Conservation (phyloP, 2,329 filamentous ascomycete genomes). For the Furcasterigmium sp. region DNA sequence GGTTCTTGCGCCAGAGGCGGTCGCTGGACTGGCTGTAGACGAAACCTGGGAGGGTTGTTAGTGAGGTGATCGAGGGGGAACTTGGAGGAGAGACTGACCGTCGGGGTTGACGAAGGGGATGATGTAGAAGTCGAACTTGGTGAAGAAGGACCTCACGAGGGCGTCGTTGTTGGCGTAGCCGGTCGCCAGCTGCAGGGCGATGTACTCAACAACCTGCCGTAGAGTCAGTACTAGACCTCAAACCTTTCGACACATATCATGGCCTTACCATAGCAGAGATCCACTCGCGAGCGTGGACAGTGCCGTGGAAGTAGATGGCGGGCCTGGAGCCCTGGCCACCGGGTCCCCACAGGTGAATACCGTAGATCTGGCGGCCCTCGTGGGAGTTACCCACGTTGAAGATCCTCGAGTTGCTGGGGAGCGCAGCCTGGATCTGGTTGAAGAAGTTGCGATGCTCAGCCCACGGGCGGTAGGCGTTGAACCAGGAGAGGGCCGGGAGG, state of each 20-base stretch:
- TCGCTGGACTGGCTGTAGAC: constrained; percentile 45
- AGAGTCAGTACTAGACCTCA: neutral
- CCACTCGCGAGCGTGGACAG: constrained; percentile 48
- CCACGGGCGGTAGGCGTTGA: constrained; percentile 39
- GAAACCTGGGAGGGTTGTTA: constrained; percentile 32
- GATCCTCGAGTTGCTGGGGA: constrained; percentile 33
- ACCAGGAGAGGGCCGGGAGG: constrained; percentile 28
- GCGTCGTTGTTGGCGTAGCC: constrained; percentile 23
- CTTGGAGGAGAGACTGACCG: constrained; percentile 21
- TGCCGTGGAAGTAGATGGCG: constrained; percentile 41
- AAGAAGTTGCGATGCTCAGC: constrained; percentile 36
- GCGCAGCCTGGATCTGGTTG: constrained; percentile 26
- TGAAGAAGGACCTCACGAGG: constrained; percentile 32
- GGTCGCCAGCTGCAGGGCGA: constrained; percentile 34
- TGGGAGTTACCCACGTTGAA: constrained; percentile 34
- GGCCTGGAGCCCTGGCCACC: constrained; percentile 30
- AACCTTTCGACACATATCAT: constrained; percentile 29
- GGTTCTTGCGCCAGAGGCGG: constrained; percentile 50
- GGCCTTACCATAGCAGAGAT: constrained; percentile 36
- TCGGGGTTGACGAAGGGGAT: constrained; percentile 49
- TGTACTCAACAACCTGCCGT: constrained; percentile 34
- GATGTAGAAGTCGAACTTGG: constrained; percentile 57
- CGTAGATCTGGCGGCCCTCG: constrained; percentile 46
- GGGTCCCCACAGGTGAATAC: constrained; percentile 41
- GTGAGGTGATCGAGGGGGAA: neutral